Base-by-base conservation (phyloP, 768 basidiomycete species). In the Tephrocybe sp. region DNA sequence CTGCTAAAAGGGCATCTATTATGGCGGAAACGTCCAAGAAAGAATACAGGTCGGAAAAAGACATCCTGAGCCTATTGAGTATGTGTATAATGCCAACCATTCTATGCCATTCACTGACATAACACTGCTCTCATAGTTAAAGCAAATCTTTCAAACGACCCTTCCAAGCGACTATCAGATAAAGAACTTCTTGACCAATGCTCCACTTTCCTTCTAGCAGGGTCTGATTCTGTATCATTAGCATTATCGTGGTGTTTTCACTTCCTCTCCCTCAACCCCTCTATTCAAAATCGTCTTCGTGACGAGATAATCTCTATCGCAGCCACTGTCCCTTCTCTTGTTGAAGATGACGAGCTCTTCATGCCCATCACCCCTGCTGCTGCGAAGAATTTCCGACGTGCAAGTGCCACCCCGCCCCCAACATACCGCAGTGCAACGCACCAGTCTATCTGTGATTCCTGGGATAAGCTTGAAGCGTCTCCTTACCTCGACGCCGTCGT, bases 181-280 rank as follows among this genome's bases (percentile, higher is more conserved):
- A 60, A 73, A 23, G 83, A 83, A 42, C 66, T 84, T n/a, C 66
- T 83, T 7, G 78, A 80, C 52, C 82, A 84, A 61, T 77, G 83
- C 55, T 76, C 77, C n/a, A 82, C 82, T 24, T 78, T 86, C 63
- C 69, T 86, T 48, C 77, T 83, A 34, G 82, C 77, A 2, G 84
- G 85, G 11, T 79, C 83, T 21, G 83, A 85, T 57, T 75, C 81
- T 2, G 78, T 79, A 24, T 70, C 79, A 5, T 68, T 82, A 7
- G 74, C 79, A 16, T 65, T 84, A 21, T 68, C 80, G 5, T 86
- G 81, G 79, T 77, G 76, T 46, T 64, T 85, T 1, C 75, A 82
- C 61, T 64, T 73, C 47, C 76, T 88, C 25, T 69, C 82, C 8
- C 64, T 68, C n/a, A 59, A 82, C 53, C 76, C 78, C 3, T 73